Percentiles rank a stretch among this genome's conserved stretches.
These are phyloP conservation scores for Prunus padus DNA, from an alignment of 306 rosid species.

Conservation along the genomic window DNA sequence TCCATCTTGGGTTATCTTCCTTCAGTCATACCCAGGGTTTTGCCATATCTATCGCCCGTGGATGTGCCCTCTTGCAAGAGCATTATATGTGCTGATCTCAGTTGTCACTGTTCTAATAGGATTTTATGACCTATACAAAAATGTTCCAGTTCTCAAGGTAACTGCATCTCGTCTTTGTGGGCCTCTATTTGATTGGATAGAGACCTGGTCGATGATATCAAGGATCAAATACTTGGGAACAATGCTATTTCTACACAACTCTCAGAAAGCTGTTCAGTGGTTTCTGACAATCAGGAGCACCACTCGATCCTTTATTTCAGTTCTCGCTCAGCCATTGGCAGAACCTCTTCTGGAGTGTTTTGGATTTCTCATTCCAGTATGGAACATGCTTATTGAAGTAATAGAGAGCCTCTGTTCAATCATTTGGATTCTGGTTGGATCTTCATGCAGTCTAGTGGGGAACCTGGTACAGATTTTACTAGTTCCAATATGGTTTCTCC, in stretches of 20 bases:
- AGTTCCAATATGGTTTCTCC: conserved; percentile 60
- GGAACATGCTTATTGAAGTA: conserved; percentile 43
- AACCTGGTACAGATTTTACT: conserved; percentile 60
- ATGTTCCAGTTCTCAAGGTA: conserved; percentile 92
- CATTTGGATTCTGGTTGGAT: conserved; percentile 53
- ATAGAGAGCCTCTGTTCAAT: conserved; percentile 54
- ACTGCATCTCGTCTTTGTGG: conserved; percentile 89
- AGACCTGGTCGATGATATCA: conserved; percentile 94
- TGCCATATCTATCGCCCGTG: conserved; percentile 94
- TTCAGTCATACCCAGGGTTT: conserved; percentile 92
- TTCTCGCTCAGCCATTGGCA: conserved; percentile 68
- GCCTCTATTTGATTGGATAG: conserved; percentile 95
- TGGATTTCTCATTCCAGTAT: conserved; percentile 66
- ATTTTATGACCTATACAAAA: conserved; percentile 89
- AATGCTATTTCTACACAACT: conserved; percentile 86
- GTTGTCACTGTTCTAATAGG: conserved; percentile 89
- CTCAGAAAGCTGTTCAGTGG: conserved; percentile 81
- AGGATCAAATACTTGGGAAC: conserved; percentile 94
- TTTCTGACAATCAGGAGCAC: conserved; percentile 58
- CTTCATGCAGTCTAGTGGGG: conserved; percentile 47
- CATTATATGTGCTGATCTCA: conserved; percentile 72
- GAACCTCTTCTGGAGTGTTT: conserved; percentile 52
- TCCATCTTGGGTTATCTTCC: conserved; percentile 95
- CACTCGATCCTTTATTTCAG: conserved; percentile 56
- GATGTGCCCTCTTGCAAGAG: conserved; percentile 95